A percentile compares a stretch with the other conserved stretches of the same genome.
Conservation (phyloP, 345 rosid genomes). For the Salix caprea region DNA sequence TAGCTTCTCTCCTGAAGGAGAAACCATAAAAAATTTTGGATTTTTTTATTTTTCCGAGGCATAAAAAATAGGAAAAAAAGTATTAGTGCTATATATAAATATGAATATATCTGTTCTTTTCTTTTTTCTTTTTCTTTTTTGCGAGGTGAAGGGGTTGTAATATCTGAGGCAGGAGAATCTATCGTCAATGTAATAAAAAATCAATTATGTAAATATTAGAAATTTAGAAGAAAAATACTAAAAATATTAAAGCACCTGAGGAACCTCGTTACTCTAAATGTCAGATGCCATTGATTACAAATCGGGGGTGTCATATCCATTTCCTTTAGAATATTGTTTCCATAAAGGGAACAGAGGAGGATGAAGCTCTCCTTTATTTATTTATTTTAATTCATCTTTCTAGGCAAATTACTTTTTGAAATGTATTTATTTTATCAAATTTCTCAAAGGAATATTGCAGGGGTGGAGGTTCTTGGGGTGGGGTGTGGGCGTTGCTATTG, state of each 20-base stretch:
- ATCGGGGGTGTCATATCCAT: background rate
- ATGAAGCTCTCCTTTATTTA: conserved; percentile 9
- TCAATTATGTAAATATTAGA: background rate
- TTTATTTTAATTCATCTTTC: conserved; percentile 25
- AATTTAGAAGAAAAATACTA: background rate
- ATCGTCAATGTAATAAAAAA: conserved; percentile 14
- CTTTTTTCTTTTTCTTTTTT: background rate
- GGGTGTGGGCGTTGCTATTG: no score
- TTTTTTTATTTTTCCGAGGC: conserved; percentile 20
- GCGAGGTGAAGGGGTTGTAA: background rate
- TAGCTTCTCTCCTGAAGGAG: conserved; percentile 77
- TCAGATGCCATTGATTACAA: background rate
- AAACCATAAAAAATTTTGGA: conserved; percentile 56
- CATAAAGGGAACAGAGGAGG: conserved; percentile 26
- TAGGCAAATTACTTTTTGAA: conserved; percentile 11
- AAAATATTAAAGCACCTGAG: background rate
- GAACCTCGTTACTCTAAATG: background rate
- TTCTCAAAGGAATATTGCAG: background rate
- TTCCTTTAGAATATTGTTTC: conserved; percentile 16
- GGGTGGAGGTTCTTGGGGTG: background rate
- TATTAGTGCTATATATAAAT: background rate
- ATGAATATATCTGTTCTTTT: conserved; percentile 12
- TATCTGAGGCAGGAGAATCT: background rate
- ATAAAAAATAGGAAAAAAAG: conserved; percentile 13
- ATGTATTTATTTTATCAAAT: no score